Evolutionary conservation across 73 alveolate genomes (phyloP).

Genomic region (Paramecium octaurelia): DNA sequence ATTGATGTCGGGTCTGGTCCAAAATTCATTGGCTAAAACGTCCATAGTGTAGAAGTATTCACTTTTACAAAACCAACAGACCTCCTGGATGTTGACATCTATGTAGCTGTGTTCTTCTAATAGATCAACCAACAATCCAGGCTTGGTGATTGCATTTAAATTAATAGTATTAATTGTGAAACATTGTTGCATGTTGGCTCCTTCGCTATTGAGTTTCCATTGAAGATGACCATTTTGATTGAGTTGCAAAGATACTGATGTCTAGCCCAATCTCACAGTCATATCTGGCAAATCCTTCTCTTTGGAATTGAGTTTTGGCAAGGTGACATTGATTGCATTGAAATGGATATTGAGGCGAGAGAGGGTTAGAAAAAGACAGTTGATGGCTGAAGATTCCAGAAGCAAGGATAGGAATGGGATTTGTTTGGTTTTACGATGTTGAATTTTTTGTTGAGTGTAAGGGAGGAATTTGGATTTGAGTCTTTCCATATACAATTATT

Average conservation of each 20-base stretch:
- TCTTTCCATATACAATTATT: background rate
- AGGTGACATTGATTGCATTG: background rate
- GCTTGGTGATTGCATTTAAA: background rate
- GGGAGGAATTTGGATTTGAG: background rate
- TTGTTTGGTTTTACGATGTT: background rate
- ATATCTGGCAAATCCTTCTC: background rate
- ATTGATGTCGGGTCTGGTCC: slow-evolving; percentile 35
- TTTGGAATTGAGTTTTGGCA: slow-evolving; percentile 11
- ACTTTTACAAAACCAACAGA: background rate
- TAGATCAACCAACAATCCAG: background rate
- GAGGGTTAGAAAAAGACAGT: background rate
- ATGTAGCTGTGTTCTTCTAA: background rate
- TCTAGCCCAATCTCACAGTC: background rate
- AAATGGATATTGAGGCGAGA: background rate
- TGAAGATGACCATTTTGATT: background rate
- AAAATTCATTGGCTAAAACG: slow-evolving; percentile 26
- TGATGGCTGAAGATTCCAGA: background rate
- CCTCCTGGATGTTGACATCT: background rate
- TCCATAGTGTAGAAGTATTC: slow-evolving; percentile 41
- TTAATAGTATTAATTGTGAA: background rate
- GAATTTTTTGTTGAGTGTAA: background rate
- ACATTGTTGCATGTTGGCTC: background rate
- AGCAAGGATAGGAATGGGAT: background rate
- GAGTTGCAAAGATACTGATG: background rate
- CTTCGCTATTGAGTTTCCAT: background rate